These are phyloP conservation scores for Candida manassasensis DNA, from an alignment of 805 yeast species.

Conservation along the genomic window DNA sequence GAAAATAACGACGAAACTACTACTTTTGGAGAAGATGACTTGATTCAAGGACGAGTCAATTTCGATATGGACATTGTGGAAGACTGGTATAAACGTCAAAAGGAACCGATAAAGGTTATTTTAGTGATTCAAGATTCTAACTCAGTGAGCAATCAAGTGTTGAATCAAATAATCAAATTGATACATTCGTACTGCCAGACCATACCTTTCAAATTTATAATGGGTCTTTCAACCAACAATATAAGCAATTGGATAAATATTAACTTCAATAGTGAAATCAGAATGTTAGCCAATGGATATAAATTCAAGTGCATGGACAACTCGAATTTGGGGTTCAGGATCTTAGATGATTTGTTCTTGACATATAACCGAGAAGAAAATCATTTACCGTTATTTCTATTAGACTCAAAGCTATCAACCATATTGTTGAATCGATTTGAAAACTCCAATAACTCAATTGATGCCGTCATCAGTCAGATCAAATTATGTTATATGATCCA, in stretches of 20 bases:
- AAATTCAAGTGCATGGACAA: conserved; percentile 31
- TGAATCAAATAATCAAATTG: conserved; percentile 32
- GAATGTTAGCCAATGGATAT: conserved; percentile 23
- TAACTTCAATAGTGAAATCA: conserved; percentile 26
- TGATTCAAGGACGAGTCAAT: conserved; percentile 19
- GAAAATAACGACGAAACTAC: conserved; percentile 10
- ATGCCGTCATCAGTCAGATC: conserved; percentile 32
- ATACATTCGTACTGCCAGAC: conserved; percentile 20
- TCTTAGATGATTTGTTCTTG: conserved; percentile 30
- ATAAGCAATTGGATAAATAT: conserved; percentile 34
- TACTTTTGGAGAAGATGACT: conserved; percentile 5
- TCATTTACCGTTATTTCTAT: conserved; percentile 11
- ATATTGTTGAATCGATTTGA: conserved; percentile 32
- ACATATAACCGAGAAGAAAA: conserved; percentile 18
- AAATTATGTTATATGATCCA: conserved; percentile 36
- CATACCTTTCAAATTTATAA: conserved; percentile 30
- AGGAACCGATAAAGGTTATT: neutral
- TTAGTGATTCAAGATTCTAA: conserved; percentile 34
- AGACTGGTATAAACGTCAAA: conserved; percentile 21
- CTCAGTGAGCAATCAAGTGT: conserved; percentile 27
- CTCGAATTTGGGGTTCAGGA: conserved; percentile 28
- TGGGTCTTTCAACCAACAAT: conserved; percentile 33
- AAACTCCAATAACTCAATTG: conserved; percentile 38
- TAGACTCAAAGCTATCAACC: conserved; percentile 21
- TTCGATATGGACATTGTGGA: conserved; percentile 34